Base-by-base conservation (phyloP, 257 asterid species). In the Rubia yunnanensis region DNA sequence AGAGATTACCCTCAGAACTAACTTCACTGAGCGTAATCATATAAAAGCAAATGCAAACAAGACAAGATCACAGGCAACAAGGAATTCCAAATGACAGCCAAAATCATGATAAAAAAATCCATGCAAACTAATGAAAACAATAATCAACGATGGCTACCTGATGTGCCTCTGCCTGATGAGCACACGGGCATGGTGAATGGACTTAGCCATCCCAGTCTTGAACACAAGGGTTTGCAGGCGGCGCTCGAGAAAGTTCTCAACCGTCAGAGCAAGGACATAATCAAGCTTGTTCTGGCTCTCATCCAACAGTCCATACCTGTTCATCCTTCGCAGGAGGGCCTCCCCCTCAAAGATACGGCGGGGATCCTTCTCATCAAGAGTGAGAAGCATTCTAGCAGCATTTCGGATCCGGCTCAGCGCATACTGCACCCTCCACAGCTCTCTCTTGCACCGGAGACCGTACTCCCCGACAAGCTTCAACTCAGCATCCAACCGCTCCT, bases 401-500 rank as follows among this genome's bases (percentile, higher is more conserved):
- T 44, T 44, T 1, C 52, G 52, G 52, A 44, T 44, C 5, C 52
- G 52, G 52, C 52, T 44, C 22, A 44, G 52, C 14, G 52, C 52
- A 44, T 44, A 44, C 52, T 44, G 52, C 52, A 44, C 52, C 52
- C 52, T 44, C 52, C 52, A 44, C 52, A 44, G n/a, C 52, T 44
- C 52, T 15, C 52, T 44, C 52, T 44, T 44, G 7, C 52, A 44
- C 52, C 52, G 14, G 20, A 44, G 52, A 14, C 52, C 52, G 52
- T 44, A 44, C 52, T 44, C 52, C 4, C 52, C 52, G 5, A 44
- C 52, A 4, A 44, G 52, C 52, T 44, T 44, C 52, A 44, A 44
- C 52, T 44, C 52, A 4, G 52, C 52, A 44, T 44, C 52, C 52
- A 44, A 20, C 14, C 52, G 52, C 52, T 44, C 52, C 52, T 44